Base-by-base conservation (phyloP, 169 alveolate species). In the Plasmodium ovale region DNA sequence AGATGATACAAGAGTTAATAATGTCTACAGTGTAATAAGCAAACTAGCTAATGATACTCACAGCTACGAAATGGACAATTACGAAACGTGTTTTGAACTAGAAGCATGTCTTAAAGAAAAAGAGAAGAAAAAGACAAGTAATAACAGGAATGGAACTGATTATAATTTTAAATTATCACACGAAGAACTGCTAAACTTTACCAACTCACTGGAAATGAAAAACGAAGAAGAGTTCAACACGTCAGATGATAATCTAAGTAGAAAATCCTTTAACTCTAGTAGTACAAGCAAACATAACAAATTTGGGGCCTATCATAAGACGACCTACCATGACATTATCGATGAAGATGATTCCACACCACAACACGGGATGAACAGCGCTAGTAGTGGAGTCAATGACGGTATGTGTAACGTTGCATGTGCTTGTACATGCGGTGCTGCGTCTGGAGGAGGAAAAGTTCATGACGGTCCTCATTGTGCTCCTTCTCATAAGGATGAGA, bases 21-120 rank as follows among this genome's bases (percentile, higher is more conserved):
- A 47, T 35, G 64, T 62, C 1, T 37, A 25, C 4, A 35, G 51
- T n/a, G 60, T 64, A 9, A 77, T 77, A 47, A 59, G 65, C 31
- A 77, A 33, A 77, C 35, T 59, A 27, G 65, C 73, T 16, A 60
- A 42, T 77, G 64, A 77, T 29, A 14, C 68, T 10, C 47, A 77
- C 44, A 42, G 44, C 44, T 21, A 27, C 21, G 79, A 68, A 21
- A 47, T 14, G 3, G 79, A 68, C 12, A 82, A 82, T 67, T 82
- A 82, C 53, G 85, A 82, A 82, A 82, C 90, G 21, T 82, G 90
- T 67, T 82, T 82, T 67, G 90, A 82, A 59, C 67, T 82, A 59
- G 90, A 82, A 27, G 54, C 59, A 5, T 67, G 65, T 29, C 23
- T 59, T 33, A 82, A 53, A 23, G 90, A 82, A 10, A 69, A 71